These are phyloP conservation scores for Pyricularia sp. DNA, from an alignment of 2,329 filamentous ascomycete species.

Conservation along the genomic window DNA sequence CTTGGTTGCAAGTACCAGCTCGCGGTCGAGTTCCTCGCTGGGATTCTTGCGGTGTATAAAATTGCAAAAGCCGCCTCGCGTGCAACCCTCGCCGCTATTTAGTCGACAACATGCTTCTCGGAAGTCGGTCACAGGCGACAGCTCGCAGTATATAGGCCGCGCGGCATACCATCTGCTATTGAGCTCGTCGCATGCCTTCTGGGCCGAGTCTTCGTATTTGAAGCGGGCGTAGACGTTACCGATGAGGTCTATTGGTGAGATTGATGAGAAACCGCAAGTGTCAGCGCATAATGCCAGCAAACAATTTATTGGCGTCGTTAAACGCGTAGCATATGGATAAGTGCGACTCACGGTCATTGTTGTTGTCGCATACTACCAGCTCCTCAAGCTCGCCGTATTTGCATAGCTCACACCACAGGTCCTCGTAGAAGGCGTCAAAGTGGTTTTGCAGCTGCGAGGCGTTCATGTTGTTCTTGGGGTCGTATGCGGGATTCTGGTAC, in stretches of 20 bases:
- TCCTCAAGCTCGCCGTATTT: conserved; percentile 97
- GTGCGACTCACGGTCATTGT: conserved; percentile 58
- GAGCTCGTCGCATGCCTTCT: conserved; percentile 83
- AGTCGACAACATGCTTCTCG: conserved; percentile 92
- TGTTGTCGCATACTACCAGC: conserved; percentile 97
- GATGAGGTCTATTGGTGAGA: conserved; percentile 51
- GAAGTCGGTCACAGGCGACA: conserved; percentile 95
- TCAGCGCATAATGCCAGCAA: background rate
- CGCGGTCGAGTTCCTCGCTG: conserved; percentile 71
- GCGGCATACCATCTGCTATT: conserved; percentile 96
- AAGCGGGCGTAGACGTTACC: conserved; percentile 99
- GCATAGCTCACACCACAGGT: conserved; percentile 99
- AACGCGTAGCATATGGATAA: background rate
- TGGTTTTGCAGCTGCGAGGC: conserved; percentile 92
- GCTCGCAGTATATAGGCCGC: conserved; percentile 93
- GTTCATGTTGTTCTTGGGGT: conserved; percentile 95
- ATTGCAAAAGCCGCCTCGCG: conserved; percentile 94
- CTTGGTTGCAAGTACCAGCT: conserved; percentile 79
- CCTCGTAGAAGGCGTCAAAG: conserved; percentile 99
- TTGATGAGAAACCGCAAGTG: background rate
- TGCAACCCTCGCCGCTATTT: conserved; percentile 90
- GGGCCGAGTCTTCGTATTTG: conserved; percentile 97
- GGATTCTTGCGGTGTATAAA: conserved; percentile 99
- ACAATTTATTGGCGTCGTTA: background rate
- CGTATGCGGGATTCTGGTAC: conserved; percentile 97